Evolutionary conservation across 2,329 filamentous ascomycete genomes (phyloP).

Genomic region (Hymenotorrendiella dingleyae): DNA sequence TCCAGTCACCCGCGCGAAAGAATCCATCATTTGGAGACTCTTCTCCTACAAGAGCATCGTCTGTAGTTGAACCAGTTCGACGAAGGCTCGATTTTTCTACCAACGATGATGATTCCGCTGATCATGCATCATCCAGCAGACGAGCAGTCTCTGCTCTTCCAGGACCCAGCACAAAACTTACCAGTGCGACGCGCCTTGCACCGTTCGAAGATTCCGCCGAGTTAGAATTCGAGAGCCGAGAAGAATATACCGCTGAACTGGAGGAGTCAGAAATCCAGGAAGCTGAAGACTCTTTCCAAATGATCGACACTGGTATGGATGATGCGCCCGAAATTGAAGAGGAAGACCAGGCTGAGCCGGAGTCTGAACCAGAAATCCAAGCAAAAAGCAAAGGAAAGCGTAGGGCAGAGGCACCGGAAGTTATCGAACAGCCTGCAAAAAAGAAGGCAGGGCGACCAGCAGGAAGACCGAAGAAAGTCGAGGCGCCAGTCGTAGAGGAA

Average conservation of each 20-base stretch:
- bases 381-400: conserved; percentile 20
- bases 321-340: conserved; percentile 27
- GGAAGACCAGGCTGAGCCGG: conserved; percentile 10
- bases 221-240: conserved; percentile 22
- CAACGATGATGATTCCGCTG: conserved; percentile 13
- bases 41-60: conserved; percentile 21
- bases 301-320: conserved; percentile 25
- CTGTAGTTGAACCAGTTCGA: conserved; percentile 22
- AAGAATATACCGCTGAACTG: conserved; percentile 33
- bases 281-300: conserved; percentile 21
- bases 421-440: conserved; percentile 7
- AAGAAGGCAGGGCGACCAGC: conserved; percentile 19
- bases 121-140: conserved; percentile 14
- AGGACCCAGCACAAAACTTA: conserved; percentile 15
- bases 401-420: conserved; percentile 13
- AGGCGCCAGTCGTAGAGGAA: conserved; percentile 6
- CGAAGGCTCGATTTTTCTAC: conserved; percentile 30
- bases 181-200: conserved; percentile 16
- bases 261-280: conserved; percentile 47
- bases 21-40: conserved; percentile 28
- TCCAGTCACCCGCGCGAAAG: conserved; percentile 31
- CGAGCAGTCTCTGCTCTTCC: conserved; percentile 14
- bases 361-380: conserved; percentile 14
- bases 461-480: conserved; percentile 24
- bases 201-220: conserved; percentile 7